A percentile compares a stretch with the other conserved stretches of the same genome.
These are phyloP conservation scores for Geranium incanum DNA, from an alignment of 441 rosid genomes.

Conservation along the genomic window DNA sequence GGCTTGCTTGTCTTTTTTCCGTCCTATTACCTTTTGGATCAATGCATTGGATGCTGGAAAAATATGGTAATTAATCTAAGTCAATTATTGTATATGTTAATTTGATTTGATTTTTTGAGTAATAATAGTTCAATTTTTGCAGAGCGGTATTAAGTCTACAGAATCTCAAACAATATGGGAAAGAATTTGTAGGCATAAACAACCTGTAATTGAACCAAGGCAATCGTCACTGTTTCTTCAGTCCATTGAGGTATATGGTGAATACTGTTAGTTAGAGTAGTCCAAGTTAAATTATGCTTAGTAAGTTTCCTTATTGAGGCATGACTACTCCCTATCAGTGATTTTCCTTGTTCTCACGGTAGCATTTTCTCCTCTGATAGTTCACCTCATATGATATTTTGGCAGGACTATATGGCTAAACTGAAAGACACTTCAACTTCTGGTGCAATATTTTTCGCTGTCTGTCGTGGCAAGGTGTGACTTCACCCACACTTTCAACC, in stretches of 20 bases:
- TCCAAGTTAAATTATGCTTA: too few species aligned
- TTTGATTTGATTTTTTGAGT: constrained; percentile 16
- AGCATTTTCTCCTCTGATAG: constrained; percentile 9
- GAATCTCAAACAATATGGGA: constrained; percentile 65
- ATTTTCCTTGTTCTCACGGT: constrained; percentile 19
- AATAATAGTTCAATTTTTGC: constrained; percentile 23
- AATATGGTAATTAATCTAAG: constrained; percentile 45
- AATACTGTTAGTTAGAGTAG: background rate
- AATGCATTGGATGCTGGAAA: constrained; percentile 84
- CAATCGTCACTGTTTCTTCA: constrained; percentile 68
- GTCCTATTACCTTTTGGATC: constrained; percentile 85
- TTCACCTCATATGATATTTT: constrained; percentile 12
- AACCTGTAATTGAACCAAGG: constrained; percentile 91
- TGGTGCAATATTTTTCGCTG: constrained; percentile 93
- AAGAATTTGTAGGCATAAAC: constrained; percentile 86
- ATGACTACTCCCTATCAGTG: background rate
- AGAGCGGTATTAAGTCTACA: constrained; percentile 50
- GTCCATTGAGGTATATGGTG: constrained; percentile 59
- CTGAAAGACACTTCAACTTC: constrained; percentile 64
- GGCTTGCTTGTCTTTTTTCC: constrained; percentile 93
- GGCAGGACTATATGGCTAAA: constrained; percentile 78
- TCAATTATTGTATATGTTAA: constrained; percentile 2
- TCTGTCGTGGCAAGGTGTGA: constrained; percentile 95
- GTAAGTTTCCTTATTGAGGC: too few species aligned
- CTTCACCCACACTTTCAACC: constrained; percentile 16